phyloP scores from a whole-genome alignment of 768 basidiomycete species.

The Tricholoma saponaceum region DNA sequence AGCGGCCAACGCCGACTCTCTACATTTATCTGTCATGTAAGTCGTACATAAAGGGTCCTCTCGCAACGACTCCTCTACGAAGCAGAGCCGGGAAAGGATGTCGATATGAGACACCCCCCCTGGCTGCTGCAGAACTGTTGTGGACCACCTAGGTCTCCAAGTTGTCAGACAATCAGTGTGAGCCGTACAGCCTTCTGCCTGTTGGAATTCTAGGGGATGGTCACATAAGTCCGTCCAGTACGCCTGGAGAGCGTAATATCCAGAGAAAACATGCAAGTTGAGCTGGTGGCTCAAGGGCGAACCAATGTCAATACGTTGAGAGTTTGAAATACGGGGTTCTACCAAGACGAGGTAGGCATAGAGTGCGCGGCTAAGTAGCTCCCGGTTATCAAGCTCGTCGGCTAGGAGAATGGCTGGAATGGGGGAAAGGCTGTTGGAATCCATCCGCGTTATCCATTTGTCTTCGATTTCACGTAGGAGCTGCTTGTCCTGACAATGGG shows the following conservation, averaged over 20 bases:
- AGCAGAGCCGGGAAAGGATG: neutral
- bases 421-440: neutral
- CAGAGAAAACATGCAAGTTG: neutral
- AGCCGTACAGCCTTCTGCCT: neutral
- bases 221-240: constrained; percentile 1
- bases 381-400: neutral
- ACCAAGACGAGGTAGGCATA: neutral
- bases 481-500: neutral
- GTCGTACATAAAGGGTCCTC: neutral
- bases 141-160: neutral
- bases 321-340: neutral
- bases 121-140: neutral
- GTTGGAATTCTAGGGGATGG: neutral
- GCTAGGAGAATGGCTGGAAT: constrained; percentile 1
- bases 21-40: constrained; percentile 1
- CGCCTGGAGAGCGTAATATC: constrained; percentile 1
- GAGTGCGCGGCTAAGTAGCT: constrained; percentile 2
- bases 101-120: neutral
- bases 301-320: neutral
- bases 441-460: neutral
- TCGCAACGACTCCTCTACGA: neutral
- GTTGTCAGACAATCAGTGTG: neutral
- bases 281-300: constrained; percentile 1
- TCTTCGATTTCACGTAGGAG: neutral
- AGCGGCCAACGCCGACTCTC: neutral